These are phyloP conservation scores for Cnidoscolus chayamansa DNA, from an alignment of 441 rosid species.

Conservation along the genomic window DNA sequence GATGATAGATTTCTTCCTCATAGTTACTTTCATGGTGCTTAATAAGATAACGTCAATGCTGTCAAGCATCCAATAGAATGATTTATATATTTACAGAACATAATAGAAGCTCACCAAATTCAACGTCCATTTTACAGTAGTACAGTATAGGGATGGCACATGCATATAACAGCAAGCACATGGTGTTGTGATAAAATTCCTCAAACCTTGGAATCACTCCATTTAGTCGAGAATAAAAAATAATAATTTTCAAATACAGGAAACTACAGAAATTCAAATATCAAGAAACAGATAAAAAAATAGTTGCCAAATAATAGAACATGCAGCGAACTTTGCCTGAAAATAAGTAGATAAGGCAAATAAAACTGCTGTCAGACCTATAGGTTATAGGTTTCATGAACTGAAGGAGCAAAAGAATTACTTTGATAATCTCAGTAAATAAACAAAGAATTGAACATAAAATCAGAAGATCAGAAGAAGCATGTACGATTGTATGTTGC, in stretches of 20 bases:
- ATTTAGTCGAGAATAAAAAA: neutral
- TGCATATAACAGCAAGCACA: constrained; percentile 11
- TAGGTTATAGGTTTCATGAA: neutral
- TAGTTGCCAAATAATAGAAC: neutral
- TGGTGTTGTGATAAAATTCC: neutral
- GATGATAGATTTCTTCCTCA: neutral
- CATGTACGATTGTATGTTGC: neutral
- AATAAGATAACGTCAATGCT: no score
- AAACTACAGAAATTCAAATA: neutral
- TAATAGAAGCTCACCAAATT: neutral
- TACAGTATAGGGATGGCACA: constrained; percentile 1
- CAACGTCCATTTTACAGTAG: neutral
- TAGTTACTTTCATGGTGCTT: no score
- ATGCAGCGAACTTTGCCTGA: neutral
- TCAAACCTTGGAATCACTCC: neutral
- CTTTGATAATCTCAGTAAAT: neutral
- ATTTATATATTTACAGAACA: neutral
- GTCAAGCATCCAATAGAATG: neutral
- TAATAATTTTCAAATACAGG: neutral
- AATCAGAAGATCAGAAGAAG: neutral
- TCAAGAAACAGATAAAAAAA: neutral
- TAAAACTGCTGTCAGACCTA: no score
- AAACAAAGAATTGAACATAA: neutral
- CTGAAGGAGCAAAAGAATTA: neutral
- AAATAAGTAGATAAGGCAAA: neutral